Conservation (phyloP, 2,329 filamentous ascomycete species). For the Pestalotiopsis sp. region DNA sequence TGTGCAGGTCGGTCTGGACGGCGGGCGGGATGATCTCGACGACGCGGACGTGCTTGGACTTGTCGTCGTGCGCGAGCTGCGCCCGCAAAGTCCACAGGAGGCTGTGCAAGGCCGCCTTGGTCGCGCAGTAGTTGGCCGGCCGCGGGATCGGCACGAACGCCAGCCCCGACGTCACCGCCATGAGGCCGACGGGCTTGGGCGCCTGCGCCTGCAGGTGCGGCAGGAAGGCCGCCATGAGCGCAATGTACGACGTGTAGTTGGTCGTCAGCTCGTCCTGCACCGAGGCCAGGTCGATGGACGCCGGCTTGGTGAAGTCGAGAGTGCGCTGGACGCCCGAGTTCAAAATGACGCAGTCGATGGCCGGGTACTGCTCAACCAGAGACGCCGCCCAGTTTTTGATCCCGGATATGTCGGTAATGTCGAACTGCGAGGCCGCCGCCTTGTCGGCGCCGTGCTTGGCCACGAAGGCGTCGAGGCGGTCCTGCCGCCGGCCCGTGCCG, state of each 20-base stretch:
- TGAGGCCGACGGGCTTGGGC: constrained; percentile 27
- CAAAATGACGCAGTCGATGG: constrained; percentile 59
- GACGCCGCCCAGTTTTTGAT: constrained; percentile 41
- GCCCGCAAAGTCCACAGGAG: constrained; percentile 48
- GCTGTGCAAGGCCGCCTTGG: constrained; percentile 55
- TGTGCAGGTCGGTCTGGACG: constrained; percentile 53
- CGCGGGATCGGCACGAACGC: constrained; percentile 48
- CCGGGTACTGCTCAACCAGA: constrained; percentile 39
- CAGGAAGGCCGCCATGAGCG: constrained; percentile 47
- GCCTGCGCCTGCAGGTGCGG: constrained; percentile 40
- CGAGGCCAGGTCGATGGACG: constrained; percentile 33
- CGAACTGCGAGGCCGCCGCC: constrained; percentile 43
- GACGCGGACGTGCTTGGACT: constrained; percentile 37
- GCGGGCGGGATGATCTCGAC: constrained; percentile 53
- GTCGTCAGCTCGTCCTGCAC: constrained; percentile 47
- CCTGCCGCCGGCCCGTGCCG: constrained; percentile 57
- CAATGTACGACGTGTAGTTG: constrained; percentile 50
- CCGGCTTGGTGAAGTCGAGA: constrained; percentile 49
- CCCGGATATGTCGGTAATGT: constrained; percentile 44
- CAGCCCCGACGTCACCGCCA: constrained; percentile 45
- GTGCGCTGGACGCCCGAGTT: constrained; percentile 59
- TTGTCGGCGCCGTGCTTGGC: constrained; percentile 47
- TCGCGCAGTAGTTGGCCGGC: constrained; percentile 54
- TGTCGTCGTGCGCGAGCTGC: constrained; percentile 36
- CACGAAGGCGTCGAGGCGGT: constrained; percentile 54